Evolutionary conservation across 2,329 filamentous ascomycete species (phyloP).

Genomic region (Cadophora gregata): DNA sequence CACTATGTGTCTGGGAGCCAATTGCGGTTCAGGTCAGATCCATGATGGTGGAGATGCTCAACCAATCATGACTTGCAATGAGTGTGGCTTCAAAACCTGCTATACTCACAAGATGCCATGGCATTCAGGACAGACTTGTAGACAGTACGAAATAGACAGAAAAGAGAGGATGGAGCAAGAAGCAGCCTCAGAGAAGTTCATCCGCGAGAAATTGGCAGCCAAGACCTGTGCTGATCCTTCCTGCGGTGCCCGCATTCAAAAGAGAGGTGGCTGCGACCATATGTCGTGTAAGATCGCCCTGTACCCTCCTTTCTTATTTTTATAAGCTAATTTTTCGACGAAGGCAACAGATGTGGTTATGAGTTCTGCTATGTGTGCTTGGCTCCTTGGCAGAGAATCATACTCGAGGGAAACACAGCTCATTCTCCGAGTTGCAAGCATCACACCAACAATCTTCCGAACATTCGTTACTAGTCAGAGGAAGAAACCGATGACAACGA

Average conservation of each 20-base stretch:
- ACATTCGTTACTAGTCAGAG: no score
- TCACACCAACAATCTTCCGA: no score
- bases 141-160: constrained; percentile 47
- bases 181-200: constrained; percentile 13
- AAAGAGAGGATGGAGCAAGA: constrained; percentile 27
- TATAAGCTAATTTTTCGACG: no score
- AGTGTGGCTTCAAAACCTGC: constrained; percentile 51
- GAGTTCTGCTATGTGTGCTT: no score
- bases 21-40: constrained; percentile 59
- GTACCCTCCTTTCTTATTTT: no score
- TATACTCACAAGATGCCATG: constrained; percentile 47
- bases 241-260: constrained; percentile 22
- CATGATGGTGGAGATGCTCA: constrained; percentile 50
- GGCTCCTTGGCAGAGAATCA: no score
- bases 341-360: no score
- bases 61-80: constrained; percentile 51
- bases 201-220: background rate
- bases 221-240: constrained; percentile 23
- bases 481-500: no score
- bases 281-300: constrained; percentile 9
- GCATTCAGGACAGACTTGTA: constrained; percentile 44
- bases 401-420: no score
- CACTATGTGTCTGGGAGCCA: constrained; percentile 56
- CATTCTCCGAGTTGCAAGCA: no score
- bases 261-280: constrained; percentile 32